Percentiles rank a stretch among this genome's conserved stretches.
Conservation (phyloP, 2,329 filamentous ascomycete species). For the Amylocarpus encephaloides region DNA sequence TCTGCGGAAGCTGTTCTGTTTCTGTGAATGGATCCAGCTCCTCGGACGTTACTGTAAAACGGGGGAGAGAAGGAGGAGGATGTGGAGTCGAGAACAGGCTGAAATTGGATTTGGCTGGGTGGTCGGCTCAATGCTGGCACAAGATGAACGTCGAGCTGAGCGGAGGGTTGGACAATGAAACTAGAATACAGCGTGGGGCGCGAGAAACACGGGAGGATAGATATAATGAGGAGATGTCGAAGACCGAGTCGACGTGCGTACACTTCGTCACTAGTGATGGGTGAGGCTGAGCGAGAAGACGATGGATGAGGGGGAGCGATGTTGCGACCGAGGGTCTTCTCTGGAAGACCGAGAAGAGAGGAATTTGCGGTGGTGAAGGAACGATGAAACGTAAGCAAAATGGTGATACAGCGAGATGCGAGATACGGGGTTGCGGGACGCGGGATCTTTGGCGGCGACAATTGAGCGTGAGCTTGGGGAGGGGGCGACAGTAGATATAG, state of each 20-base stretch:
- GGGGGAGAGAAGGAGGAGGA: not conserved
- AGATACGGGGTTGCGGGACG: too few species aligned
- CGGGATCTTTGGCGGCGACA: not conserved
- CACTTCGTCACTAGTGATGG: not conserved
- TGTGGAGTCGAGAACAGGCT: constrained; percentile 12
- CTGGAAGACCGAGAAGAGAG: not conserved
- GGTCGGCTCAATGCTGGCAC: constrained; percentile 14
- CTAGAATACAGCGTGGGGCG: constrained; percentile 12
- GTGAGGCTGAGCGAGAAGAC: constrained; percentile 1
- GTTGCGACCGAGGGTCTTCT: constrained; percentile 11
- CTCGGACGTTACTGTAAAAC: constrained; percentile 13
- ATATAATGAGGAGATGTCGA: not conserved
- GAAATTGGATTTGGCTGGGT: constrained; percentile 10
- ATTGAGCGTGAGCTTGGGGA: not conserved
- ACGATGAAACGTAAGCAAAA: constrained; percentile 15
- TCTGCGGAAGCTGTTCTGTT: constrained; percentile 22
- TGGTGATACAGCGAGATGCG: constrained; percentile 17
- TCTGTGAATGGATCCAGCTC: constrained; percentile 29
- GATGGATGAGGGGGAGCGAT: not conserved
- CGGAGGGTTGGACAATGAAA: constrained; percentile 4
- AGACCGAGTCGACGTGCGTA: constrained; percentile 5
- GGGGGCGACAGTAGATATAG: constrained; percentile 2
- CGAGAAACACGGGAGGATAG: constrained; percentile 6
- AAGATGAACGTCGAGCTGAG: constrained; percentile 6
- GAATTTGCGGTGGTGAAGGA: constrained; percentile 1